Evolutionary conservation across 2,329 filamentous ascomycete species (phyloP), one percentile per base, ranked within the genome.

Genomic region (Neonectria magnoliae): DNA sequence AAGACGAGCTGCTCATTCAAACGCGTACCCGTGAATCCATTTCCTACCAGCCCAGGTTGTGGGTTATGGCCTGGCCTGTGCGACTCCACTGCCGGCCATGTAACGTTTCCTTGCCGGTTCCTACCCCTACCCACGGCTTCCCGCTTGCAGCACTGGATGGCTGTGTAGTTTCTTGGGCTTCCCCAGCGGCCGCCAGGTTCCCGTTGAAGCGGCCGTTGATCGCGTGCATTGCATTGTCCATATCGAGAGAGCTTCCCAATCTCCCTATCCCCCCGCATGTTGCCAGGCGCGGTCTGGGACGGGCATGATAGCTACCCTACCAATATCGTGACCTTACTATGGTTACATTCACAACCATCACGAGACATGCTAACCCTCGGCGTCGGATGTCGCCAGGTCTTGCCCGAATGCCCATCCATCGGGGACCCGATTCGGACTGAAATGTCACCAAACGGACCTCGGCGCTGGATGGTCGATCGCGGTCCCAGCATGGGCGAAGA

Each of bases 81-180:
- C 56, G 25, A 31, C 33, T 33, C 36, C 47, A 25, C 48, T 51
- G 48, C 31, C 38, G 47, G 18, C 22, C 38, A 62, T 62, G 60
- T 62, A 62, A 62, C 60, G 60, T 62, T 57, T 52, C 60, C 25
- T 62, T 57, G 45, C 38, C 31, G 16, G 25, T 31, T 13, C 22
- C 33, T 53, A 22, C 29, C n/a, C 18, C 45, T 42, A 50, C 55
- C 55, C 55, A 48, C 33, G n/a, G n/a, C 51, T 47, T 47, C 16
- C 50, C 57, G 20, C 31, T 29, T 53, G 41, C 20, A 36, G 18
- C n/a, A 6, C 27, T 44, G 14, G 14, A 47, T 31, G 27, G 16
- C 22, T 8, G 8, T 20, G 11, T 22, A 14, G 18, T 31, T 42
- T 60, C 29, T 47, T 20, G 41, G 48, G 50, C 13, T 29, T 42